Conservation (phyloP, 352 stramenopile species). For the Peronospora tabacina region DNA sequence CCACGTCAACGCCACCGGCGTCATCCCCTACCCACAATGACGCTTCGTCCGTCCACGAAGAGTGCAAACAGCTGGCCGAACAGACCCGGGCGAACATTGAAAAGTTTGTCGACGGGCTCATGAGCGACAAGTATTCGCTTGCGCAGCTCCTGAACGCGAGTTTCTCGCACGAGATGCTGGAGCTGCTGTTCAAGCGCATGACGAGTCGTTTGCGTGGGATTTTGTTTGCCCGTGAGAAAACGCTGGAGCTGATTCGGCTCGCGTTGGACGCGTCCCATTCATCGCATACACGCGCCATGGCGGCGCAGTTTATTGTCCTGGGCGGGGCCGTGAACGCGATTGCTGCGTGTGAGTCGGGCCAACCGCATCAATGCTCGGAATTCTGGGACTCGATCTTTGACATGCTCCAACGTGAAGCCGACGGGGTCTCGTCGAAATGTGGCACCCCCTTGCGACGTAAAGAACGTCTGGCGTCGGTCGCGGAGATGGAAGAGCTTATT, state of each 20-base stretch:
- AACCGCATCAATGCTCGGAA: conserved; percentile 45
- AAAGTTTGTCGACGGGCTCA: conserved; percentile 77
- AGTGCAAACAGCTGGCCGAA: conserved; percentile 47
- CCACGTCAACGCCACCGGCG: conserved; percentile 26
- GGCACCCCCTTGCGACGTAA: conserved; percentile 31
- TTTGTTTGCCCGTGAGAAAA: conserved; percentile 63
- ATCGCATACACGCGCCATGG: conserved; percentile 61
- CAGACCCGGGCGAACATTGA: conserved; percentile 64
- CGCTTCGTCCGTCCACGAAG: conserved; percentile 27
- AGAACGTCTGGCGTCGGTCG: conserved; percentile 41
- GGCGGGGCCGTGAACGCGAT: conserved; percentile 53
- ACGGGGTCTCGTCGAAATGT: conserved; percentile 34
- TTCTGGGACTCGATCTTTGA: conserved; percentile 74
- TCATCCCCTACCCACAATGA: conserved; percentile 23
- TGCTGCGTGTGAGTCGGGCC: conserved; percentile 31
- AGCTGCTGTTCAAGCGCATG: conserved; percentile 84
- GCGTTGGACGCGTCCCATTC: conserved; percentile 45
- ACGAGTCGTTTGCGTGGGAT: conserved; percentile 65
- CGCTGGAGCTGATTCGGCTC: conserved; percentile 61
- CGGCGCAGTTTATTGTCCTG: conserved; percentile 72
- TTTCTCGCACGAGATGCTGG: conserved; percentile 78
- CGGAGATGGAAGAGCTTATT: conserved; percentile 70
- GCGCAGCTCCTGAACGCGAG: conserved; percentile 69
- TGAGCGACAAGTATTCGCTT: conserved; percentile 52
- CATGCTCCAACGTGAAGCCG: conserved; percentile 51